Evolutionary conservation across 805 yeast genomes (phyloP).

Genomic region (Komagataella pastoris): DNA sequence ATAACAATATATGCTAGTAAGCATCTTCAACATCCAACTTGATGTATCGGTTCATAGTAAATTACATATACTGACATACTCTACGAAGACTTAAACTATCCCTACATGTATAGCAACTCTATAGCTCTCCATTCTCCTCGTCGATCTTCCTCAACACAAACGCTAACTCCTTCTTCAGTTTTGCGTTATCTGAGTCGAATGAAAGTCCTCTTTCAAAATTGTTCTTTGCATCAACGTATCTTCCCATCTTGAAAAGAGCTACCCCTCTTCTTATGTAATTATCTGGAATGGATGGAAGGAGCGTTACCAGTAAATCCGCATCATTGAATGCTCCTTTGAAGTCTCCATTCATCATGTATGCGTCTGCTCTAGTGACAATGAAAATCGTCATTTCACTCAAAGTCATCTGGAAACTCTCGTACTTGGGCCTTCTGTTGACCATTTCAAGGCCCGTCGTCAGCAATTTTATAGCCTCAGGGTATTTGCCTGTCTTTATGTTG

Average conservation of each 20-base stretch:
- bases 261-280: conserved; percentile 64
- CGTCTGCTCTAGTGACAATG: conserved; percentile 60
- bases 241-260: conserved; percentile 46
- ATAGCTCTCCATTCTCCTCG: conserved; percentile 40
- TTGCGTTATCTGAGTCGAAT: conserved; percentile 39
- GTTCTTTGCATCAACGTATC: conserved; percentile 45
- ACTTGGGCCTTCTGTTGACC: conserved; percentile 54
- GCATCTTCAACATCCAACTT: too few relatives aligned
- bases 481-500: conserved; percentile 39
- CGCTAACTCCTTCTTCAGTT: conserved; percentile 33
- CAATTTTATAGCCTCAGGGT: conserved; percentile 49
- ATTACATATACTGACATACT: background rate
- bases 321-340: conserved; percentile 53
- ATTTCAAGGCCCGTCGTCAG: conserved; percentile 55
- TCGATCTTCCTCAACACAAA: conserved; percentile 32
- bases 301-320: conserved; percentile 48
- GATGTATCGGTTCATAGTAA: background rate
- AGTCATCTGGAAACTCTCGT: conserved; percentile 63
- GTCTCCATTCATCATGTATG: conserved; percentile 40
- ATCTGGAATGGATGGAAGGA: conserved; percentile 50
- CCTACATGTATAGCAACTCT: background rate
- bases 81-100: background rate
- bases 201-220: conserved; percentile 65
- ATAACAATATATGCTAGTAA: too few relatives aligned
- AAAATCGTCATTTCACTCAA: conserved; percentile 55